A percentile compares a stretch with the other conserved stretches of the same genome.
phyloP scores from a whole-genome alignment of 371 early-diverging fungal genomes.

The Capillidium rhysosporum region DNA sequence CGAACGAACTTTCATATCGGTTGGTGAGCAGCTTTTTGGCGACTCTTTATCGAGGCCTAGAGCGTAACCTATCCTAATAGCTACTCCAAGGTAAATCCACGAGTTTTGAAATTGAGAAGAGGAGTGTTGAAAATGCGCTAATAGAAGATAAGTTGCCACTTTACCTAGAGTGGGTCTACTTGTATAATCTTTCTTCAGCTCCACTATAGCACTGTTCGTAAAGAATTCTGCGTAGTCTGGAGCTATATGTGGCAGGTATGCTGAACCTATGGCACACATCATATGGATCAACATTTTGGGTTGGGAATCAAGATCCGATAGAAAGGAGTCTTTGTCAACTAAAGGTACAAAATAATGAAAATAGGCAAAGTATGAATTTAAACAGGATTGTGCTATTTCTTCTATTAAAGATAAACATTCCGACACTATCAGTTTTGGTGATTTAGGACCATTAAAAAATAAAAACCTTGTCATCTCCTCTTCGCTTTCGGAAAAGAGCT shows the following conservation, averaged over 20 bases:
- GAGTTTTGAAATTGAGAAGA: background rate
- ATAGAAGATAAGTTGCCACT: background rate
- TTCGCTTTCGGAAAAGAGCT: background rate
- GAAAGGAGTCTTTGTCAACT: background rate
- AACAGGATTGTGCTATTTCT: background rate
- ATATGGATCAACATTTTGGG: background rate
- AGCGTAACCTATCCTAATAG: background rate
- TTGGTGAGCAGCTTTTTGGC: background rate
- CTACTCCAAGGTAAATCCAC: slow-evolving; percentile 4
- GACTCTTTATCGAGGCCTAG: background rate
- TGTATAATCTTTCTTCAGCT: background rate
- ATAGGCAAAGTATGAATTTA: background rate
- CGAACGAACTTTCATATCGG: background rate
- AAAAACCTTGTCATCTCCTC: background rate
- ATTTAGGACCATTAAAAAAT: background rate
- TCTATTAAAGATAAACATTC: background rate
- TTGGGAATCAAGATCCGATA: background rate
- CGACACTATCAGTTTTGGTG: background rate
- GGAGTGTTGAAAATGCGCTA: slow-evolving; percentile 3
- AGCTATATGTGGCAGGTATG: background rate
- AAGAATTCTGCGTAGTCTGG: background rate
- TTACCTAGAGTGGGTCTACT: background rate
- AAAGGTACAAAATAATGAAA: slow-evolving; percentile 1
- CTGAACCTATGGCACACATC: background rate
- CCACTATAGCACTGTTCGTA: background rate